These are phyloP conservation scores for Fragaria iinumae DNA, from an alignment of 306 rosid species.

Conservation along the genomic window DNA sequence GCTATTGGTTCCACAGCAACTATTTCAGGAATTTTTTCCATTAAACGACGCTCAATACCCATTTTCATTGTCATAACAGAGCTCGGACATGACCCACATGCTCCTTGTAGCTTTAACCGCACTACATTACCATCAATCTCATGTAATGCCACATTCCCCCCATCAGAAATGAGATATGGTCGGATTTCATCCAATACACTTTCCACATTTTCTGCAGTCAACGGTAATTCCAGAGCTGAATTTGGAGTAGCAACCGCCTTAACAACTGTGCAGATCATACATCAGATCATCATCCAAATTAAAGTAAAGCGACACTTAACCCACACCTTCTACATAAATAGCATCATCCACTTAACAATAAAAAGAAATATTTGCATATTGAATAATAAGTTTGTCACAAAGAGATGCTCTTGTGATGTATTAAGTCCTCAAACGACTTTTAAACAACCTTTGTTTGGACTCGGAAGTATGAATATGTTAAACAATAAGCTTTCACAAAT, in stretches of 20 bases:
- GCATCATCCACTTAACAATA: neutral
- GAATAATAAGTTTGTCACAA: neutral
- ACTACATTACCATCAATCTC: slow-evolving; percentile 93
- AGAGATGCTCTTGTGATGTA: neutral
- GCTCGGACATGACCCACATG: slow-evolving; percentile 96
- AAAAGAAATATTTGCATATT: neutral
- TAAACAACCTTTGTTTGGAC: neutral
- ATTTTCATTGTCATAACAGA: slow-evolving; percentile 89
- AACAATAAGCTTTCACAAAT: neutral
- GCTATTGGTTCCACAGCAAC: slow-evolving; percentile 90
- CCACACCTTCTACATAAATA: neutral
- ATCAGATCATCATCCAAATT: neutral
- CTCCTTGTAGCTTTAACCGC: slow-evolving; percentile 93
- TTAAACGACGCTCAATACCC: slow-evolving; percentile 91
- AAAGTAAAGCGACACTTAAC: neutral
- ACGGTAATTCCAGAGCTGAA: slow-evolving; percentile 73
- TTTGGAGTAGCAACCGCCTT: slow-evolving; percentile 75
- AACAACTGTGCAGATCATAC: slow-evolving; percentile 41
- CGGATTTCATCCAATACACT: slow-evolving; percentile 20
- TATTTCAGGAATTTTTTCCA: slow-evolving; percentile 95
- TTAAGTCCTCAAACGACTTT: neutral
- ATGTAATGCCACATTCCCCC: slow-evolving; percentile 63
- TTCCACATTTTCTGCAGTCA: slow-evolving; percentile 84
- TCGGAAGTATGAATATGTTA: neutral
- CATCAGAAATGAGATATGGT: slow-evolving; percentile 24